Base-by-base conservation (phyloP, 2,329 filamentous ascomycete species). In the Clonostachys sp. region DNA sequence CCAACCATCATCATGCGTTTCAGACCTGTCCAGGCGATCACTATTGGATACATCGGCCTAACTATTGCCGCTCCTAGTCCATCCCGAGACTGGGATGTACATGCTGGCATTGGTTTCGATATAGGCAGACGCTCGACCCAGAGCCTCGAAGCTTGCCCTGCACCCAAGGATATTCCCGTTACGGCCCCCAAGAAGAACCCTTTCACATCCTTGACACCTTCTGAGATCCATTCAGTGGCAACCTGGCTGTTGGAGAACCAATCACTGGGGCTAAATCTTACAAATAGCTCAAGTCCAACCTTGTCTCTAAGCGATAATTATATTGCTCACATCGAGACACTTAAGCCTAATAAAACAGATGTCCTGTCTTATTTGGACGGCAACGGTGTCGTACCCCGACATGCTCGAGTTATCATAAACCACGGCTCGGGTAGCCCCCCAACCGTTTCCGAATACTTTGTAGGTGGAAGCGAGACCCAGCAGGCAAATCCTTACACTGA, bases 291-390 rank as follows among this genome's bases (percentile, higher is more conserved):
- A 13, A 50, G 43, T 9, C 45, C 49, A 3, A 45, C 47, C 10
- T 33, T 50, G 13, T 38, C 45, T 18, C 42, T 55, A 12, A 44
- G 39, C 10, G 51, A 55, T 35, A 53, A 55, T 36, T 55, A 55
- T 41, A 52, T 55, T 20, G 48, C 47, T 18, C 53, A 55, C 33
- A 39, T 55, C n/a, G 53, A 49, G 46, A 48, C 18, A 45, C 50
- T 9, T 50, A 47, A 57, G 18, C 74, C 74, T 1, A 78, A 78
- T 58, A 78, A 78, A 60, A 73, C 72, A 0, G 73, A 74, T 48
- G 70, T 65, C 0, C 47, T 75, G 42, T 49, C 63, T 3, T 78
- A 74, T 47, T 55, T 78, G 2, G 71, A 77, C 34, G 62, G 61
- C 3, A 51, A 55, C 7, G 65, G 56, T 1, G 47, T 64, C 5